Base-by-base conservation (phyloP, 164 flowering plant species). In the Aristolochia californica region DNA sequence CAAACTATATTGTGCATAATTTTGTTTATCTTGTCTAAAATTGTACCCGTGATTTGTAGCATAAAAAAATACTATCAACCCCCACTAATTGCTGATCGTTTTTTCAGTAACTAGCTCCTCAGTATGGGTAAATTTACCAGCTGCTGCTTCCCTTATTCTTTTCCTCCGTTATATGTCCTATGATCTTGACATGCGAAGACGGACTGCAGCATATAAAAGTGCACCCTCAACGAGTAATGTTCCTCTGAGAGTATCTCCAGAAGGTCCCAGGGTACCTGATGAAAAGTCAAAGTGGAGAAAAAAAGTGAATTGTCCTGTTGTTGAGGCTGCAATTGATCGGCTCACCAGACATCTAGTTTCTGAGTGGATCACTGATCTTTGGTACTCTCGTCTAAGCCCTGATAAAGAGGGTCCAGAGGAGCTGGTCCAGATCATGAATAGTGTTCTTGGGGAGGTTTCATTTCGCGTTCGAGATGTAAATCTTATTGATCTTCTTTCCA, bases 361-460 rank as follows among this genome's bases (percentile, higher is more conserved):
- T 16, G 99, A 94, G 73, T 94, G 88, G 93, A 84, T 94, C 65
- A 80, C 88, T 43, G 84, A 86, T 81, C 91, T 94, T 24, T 94
- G 99, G 99, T 94, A 94, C 60, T 82, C 88, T 43, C 84, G 84
- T 25, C 45, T 94, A 67, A 90, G 97, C 14, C 91, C 96, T 43
- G 97, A 94, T 73, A 82, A 59, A 64, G 82, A 90, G 66, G 97
- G 82, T 64, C 99, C 99, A 20, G 97, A 94, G 75, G 99, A 90
- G 76, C 72, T 94, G 62, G 85, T 84, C 56, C 77, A 75, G 59
- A 77, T 88, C 44, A 75, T 94, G 8, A 84, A 94, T 77, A 80
- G 79, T 45, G 91, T 83, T 43, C 69, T 90, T 63, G 99, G 91
- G 58, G 96, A 90, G 72, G 38, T 94, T 68, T 86, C 99, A 60